Base-by-base conservation (phyloP, 1,139 yeast species). In the Sugiyamaella sp. region DNA sequence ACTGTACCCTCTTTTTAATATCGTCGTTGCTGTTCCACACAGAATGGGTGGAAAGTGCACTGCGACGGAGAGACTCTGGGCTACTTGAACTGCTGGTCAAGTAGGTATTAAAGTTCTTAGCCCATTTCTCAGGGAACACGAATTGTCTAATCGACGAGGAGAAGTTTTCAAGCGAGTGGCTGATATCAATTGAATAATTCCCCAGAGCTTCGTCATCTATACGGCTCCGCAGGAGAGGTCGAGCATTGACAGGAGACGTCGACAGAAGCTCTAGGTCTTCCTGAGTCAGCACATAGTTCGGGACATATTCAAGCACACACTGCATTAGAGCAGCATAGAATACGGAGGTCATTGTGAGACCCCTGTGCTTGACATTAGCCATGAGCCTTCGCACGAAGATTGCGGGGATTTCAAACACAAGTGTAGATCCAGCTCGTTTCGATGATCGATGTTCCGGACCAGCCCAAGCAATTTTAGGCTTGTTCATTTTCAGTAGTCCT, bases 281-380 rank as follows among this genome's bases (percentile, higher is more conserved):
- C 4, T 24, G 9, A 2, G 17, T 12, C 8, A 22, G n/a, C 22
- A 22, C n/a, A 32, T 27, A 17, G 17, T 39, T 32, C 12, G 57
- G 55, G 22, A 47, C 35, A 22, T 27, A 32, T 22, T 53, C 57
- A 19, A 56, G 46, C 17, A 56, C 38, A 9, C 55, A 50, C 39
- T 57, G 61, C 35, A 52, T 43, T 21, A 53, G 16, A 12, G 53
- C 54, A 1, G 58, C 48, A 33, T 58, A 58, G 27, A 57, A 14
- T 12, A 52, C 35, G 5, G 57, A 44, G 10, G 61, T 52, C 22
- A 57, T 24, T 8, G 54, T 37, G 5, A 58, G 37, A 2, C 58
- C 60, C 16, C 53, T 29, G 32, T 55, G 49, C n/a, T 41, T 41
- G 17, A 51, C 54, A 41, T 47, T 51, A 6, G 46, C 41, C 27